Base-by-base conservation (phyloP, 257 asterid genomes). In the Avicennia marina region DNA sequence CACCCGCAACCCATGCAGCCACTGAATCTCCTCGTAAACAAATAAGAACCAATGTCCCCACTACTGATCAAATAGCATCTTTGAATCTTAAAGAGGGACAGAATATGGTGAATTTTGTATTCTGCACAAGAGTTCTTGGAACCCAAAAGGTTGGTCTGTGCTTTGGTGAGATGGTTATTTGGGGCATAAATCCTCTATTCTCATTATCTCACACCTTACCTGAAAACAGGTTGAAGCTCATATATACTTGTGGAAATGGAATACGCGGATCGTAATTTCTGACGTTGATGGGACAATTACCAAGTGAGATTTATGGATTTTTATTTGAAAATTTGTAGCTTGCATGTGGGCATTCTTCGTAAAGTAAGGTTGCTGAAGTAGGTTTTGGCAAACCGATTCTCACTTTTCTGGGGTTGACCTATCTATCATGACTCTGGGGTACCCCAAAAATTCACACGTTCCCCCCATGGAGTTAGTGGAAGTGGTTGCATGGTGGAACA, bases 231-330 rank as follows among this genome's bases (percentile, higher is more conserved):
- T 85, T 58, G 94, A 85, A 47, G 90, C 94, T 76, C 94, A 85
- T 71, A 85, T 85, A 68, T 85, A 85, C 71, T 65, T 85, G 78
- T 85, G 94, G 94, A 81, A 68, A 79, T 85, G 87, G 87, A 81
- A 85, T 77, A 79, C 94, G 2, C 74, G 81, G n/a, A 85, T 85
- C 44, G 94, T 85, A 26, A 81, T 85, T 68, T 85, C 94, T 43
- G 90, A 81, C 69, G 94, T 85, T 57, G 94, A 85, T 56, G 94
- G 94, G 61, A 81, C 94, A 62, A 85, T 85, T 70, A 85, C 90
- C 72, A 85, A 75, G 94, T 85, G 75, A 68, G 83, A 25, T 52
- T 63, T 65, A 3, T 38, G 22, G 20, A 25, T 24, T 2, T 27
- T 9, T 44, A 42, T 31, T 42, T 38, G 3, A 16, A 8, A 7